A percentile compares a stretch with the other conserved stretches of the same genome.
Evolutionary conservation across 169 alveolate genomes (phyloP).

Genomic region (Eimeria sp.): DNA sequence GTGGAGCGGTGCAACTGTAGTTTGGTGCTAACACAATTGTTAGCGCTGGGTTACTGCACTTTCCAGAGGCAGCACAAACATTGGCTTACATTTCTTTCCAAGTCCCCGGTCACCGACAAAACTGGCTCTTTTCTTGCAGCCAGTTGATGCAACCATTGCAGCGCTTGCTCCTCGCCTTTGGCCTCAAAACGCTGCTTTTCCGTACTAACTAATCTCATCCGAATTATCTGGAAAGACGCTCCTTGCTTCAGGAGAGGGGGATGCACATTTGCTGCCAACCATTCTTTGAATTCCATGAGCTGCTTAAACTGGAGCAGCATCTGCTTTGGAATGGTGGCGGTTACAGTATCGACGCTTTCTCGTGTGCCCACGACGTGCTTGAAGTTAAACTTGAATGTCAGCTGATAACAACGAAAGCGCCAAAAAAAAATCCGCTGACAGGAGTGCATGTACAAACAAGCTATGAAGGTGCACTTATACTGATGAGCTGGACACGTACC

Average conservation of each 20-base stretch:
- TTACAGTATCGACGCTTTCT: slow-evolving; percentile 16
- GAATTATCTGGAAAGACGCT: not conserved
- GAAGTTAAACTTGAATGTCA: not conserved
- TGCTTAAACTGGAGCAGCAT: not conserved
- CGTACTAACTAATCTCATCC: not conserved
- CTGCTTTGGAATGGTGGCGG: slow-evolving; percentile 44
- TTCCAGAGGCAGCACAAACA: not conserved
- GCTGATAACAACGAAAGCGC: not conserved
- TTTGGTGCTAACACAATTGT: not conserved
- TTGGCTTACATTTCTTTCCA: slow-evolving; percentile 44
- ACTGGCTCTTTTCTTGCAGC: slow-evolving; percentile 53
- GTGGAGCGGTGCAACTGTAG: not conserved
- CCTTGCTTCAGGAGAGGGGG: slow-evolving; percentile 44
- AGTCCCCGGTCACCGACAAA: slow-evolving; percentile 51
- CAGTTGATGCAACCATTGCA: slow-evolving; percentile 30
- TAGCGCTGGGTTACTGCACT: no score
- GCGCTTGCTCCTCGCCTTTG: slow-evolving; percentile 42
- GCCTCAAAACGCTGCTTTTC: slow-evolving; percentile 17
- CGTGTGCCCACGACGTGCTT: slow-evolving; percentile 67
- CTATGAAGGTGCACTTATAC: not conserved
- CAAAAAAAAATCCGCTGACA: not conserved
- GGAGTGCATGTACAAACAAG: not conserved
- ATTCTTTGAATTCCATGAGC: slow-evolving; percentile 17
- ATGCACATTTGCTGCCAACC: slow-evolving; percentile 53
- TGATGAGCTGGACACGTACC: not conserved